Conservation (phyloP, 1,284 basidiomycete species). For the Sutorius eximius region DNA sequence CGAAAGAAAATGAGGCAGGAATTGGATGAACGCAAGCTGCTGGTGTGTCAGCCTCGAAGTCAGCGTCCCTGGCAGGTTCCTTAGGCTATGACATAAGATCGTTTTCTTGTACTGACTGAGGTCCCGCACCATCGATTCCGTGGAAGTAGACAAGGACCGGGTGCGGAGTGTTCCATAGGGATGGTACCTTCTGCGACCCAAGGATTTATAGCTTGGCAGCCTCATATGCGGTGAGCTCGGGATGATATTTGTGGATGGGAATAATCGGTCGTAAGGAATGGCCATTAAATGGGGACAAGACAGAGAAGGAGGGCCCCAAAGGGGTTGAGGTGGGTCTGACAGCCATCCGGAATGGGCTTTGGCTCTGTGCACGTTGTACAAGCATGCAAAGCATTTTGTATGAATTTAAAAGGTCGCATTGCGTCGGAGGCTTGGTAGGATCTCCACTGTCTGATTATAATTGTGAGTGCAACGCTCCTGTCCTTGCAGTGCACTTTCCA, state of each 20-base stretch:
- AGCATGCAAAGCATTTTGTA: slow-evolving; percentile 22
- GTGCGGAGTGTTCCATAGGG: slow-evolving; percentile 14
- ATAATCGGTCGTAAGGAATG: slow-evolving; percentile 22
- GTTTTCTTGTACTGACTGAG: not conserved
- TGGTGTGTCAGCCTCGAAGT: slow-evolving; percentile 6
- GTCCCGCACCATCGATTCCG: slow-evolving; percentile 10
- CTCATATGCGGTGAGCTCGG: slow-evolving; percentile 17
- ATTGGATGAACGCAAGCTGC: not conserved
- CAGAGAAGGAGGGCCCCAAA: not conserved
- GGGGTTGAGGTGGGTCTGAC: not conserved
- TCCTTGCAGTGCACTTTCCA: too few species aligned
- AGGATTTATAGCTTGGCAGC: slow-evolving; percentile 23
- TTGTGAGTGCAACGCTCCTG: too few species aligned
- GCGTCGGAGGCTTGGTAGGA: slow-evolving; percentile 14
- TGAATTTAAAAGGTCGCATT: slow-evolving; percentile 29
- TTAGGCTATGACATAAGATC: slow-evolving; percentile 10
- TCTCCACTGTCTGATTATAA: slow-evolving; percentile 29
- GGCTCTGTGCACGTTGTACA: slow-evolving; percentile 23
- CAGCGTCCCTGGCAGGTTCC: slow-evolving; percentile 11
- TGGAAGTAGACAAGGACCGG: not conserved
- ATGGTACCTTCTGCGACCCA: slow-evolving; percentile 21
- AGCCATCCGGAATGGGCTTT: slow-evolving; percentile 17
- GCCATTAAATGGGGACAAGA: slow-evolving; percentile 12
- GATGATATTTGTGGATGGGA: slow-evolving; percentile 6
- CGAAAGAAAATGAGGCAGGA: slow-evolving; percentile 14